Percentiles rank a stretch among this genome's conserved stretches.
These are phyloP conservation scores for Sequoia sempervirens DNA, from an alignment of 75 land plant species.

Conservation along the genomic window DNA sequence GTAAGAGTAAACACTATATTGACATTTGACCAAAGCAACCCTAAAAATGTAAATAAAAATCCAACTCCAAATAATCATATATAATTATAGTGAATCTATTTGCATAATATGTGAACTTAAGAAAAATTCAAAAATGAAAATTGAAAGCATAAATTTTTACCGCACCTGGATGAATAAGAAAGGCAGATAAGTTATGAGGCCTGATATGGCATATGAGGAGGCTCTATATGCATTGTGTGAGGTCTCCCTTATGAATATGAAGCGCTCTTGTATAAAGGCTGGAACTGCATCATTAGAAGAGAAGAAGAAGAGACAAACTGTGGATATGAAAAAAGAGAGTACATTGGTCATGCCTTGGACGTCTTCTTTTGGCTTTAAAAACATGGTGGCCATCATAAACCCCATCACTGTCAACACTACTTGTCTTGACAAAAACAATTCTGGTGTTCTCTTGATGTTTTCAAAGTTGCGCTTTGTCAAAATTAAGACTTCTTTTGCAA, in stretches of 20 bases:
- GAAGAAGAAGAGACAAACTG: conserved; percentile 67
- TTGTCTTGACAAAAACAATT: conserved; percentile 65
- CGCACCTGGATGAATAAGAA: conserved; percentile 36
- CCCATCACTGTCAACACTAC: conserved; percentile 63
- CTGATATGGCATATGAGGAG: conserved; percentile 64
- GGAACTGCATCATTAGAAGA: conserved; percentile 77
- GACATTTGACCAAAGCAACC: too few relatives aligned
- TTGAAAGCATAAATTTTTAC: too few relatives aligned
- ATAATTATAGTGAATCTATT: too few relatives aligned
- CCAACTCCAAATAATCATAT: too few relatives aligned
- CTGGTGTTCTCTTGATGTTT: conserved; percentile 66
- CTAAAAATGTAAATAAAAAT: too few relatives aligned
- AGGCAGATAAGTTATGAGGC: conserved; percentile 60
- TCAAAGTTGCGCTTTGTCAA: conserved; percentile 59
- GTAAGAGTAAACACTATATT: too few relatives aligned
- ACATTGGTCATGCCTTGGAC: conserved; percentile 55
- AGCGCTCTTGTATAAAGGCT: conserved; percentile 73
- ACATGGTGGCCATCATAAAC: conserved; percentile 65
- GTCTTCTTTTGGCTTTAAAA: conserved; percentile 31
- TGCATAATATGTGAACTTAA: too few relatives aligned
- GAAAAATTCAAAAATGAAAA: too few relatives aligned
- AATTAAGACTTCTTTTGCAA: conserved; percentile 33
- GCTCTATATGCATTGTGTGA: conserved; percentile 74
- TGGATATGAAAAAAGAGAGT: conserved; percentile 66
- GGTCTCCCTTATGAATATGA: conserved; percentile 70